Evolutionary conservation across 371 early-diverging fungal genomes (phyloP).

Genomic region (Mortierella sp.): DNA sequence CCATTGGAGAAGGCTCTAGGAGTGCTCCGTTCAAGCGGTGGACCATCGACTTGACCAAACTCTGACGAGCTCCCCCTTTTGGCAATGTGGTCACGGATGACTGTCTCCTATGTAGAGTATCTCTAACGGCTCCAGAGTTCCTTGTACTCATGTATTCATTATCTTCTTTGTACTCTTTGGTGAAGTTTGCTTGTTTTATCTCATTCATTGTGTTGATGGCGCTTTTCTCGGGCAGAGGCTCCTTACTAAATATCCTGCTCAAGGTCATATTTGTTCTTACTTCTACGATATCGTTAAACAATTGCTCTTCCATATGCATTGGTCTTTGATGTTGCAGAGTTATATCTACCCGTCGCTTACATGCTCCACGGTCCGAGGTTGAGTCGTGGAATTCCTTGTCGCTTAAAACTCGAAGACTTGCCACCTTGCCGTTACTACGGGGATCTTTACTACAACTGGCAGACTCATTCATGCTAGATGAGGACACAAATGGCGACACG

Average conservation of each 20-base stretch:
- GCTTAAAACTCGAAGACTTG: background rate
- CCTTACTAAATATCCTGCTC: conserved; percentile 1
- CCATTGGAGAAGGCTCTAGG: background rate
- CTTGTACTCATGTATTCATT: background rate
- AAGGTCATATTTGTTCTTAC: background rate
- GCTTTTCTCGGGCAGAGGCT: background rate
- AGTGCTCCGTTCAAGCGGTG: conserved; percentile 1
- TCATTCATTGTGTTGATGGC: no score
- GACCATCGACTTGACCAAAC: conserved; percentile 5
- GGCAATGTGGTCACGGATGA: background rate
- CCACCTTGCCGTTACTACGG: background rate
- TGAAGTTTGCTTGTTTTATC: background rate
- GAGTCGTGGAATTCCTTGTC: background rate
- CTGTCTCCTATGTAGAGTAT: background rate
- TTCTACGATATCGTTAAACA: background rate
- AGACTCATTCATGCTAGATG: no score
- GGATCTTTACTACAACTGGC: no score
- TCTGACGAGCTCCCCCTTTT: background rate
- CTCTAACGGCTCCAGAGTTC: background rate
- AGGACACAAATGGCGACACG: no score
- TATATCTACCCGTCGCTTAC: no score
- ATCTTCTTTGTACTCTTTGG: conserved; percentile 1
- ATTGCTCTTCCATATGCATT: background rate
- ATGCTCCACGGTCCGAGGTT: background rate
- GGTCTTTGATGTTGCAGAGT: background rate